Percentiles rank a stretch among this genome's conserved stretches.
Evolutionary conservation across 306 rosid genomes (phyloP).

Genomic region (Quercus engelmannii): DNA sequence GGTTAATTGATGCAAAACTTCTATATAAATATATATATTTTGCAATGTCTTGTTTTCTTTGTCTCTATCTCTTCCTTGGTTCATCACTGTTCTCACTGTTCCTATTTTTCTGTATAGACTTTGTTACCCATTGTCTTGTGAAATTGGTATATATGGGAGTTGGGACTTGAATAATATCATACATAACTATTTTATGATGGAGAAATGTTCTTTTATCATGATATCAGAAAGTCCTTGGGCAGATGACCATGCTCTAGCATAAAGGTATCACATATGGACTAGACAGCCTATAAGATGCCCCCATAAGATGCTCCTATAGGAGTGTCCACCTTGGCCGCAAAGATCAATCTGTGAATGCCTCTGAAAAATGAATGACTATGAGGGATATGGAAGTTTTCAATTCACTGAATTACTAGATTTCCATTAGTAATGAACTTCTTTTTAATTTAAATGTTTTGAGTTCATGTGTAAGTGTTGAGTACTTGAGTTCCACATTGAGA

Average conservation of each 20-base stretch:
- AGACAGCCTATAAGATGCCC: not conserved
- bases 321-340: not conserved
- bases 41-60: not conserved
- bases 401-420: not conserved
- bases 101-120: not conserved
- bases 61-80: slow-evolving; percentile 4
- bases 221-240: not conserved
- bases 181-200: not conserved
- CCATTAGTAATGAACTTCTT: not conserved
- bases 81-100: not conserved
- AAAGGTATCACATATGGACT: not conserved
- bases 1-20: slow-evolving; percentile 41
- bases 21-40: not conserved
- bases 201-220: not conserved
- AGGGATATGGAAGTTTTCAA: not conserved
- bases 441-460: too few species aligned
- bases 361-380: not conserved
- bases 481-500: too few species aligned
- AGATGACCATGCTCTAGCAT: not conserved
- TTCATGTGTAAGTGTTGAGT: too few species aligned
- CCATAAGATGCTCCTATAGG: not conserved
- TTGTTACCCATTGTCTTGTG: not conserved
- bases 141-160: not conserved
- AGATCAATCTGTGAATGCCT: not conserved
- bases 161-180: not conserved